Evolutionary conservation across 805 yeast species (phyloP).

Genomic region (Candida sphagnicola): DNA sequence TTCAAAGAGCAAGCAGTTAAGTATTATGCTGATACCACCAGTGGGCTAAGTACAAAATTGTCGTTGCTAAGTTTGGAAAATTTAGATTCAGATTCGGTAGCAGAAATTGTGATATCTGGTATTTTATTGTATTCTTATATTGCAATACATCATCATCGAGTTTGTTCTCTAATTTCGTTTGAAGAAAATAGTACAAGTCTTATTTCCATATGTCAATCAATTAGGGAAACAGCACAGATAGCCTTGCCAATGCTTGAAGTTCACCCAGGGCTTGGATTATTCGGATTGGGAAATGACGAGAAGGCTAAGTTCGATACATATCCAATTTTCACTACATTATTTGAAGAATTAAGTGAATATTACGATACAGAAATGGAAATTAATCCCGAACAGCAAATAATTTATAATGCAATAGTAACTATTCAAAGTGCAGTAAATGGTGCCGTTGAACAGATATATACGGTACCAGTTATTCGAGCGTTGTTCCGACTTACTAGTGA

Average conservation of each 20-base stretch:
- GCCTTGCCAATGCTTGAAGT: not conserved
- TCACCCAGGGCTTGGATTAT: not conserved
- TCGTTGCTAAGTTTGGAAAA: not conserved
- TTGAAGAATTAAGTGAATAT: not conserved
- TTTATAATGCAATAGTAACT: not conserved
- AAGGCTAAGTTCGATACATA: not conserved
- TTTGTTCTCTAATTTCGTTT: constrained; percentile 25
- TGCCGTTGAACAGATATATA: not conserved
- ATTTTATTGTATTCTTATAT: constrained; percentile 24
- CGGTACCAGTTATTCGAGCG: not conserved
- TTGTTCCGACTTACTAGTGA: not conserved
- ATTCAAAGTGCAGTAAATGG: not conserved
- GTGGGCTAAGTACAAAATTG: not conserved
- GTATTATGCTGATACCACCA: constrained; percentile 1
- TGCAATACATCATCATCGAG: constrained; percentile 27
- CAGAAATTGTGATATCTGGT: constrained; percentile 17
- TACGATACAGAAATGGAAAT: not conserved
- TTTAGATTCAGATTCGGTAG: constrained; percentile 4
- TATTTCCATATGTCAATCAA: not conserved
- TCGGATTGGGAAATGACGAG: not conserved
- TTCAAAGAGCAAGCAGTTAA: not conserved
- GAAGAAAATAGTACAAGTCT: constrained; percentile 6
- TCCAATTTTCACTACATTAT: not conserved
- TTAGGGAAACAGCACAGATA: not conserved
- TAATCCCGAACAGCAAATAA: not conserved